phyloP scores from a whole-genome alignment of 345 rosid species.

The Conringia planisiliqua region DNA sequence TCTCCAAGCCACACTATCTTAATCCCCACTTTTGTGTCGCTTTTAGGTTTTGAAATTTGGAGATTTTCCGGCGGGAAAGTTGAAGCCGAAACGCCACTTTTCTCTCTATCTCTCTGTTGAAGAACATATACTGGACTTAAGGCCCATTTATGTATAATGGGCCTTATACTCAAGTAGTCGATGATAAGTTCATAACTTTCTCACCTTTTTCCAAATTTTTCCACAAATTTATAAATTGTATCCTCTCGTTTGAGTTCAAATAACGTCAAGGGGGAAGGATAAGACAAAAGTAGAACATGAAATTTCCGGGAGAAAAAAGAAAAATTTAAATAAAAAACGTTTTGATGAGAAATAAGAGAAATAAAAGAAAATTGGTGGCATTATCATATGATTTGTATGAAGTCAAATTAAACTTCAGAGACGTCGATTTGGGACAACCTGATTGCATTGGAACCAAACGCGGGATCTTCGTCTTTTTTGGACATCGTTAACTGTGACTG shows the following conservation, averaged over 20 bases:
- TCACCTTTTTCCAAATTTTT: neutral
- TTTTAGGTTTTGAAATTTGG: slow-evolving; percentile 1
- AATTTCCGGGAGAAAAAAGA: neutral
- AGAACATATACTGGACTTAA: neutral
- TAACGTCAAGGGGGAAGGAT: neutral
- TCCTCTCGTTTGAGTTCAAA: neutral
- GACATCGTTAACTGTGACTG: slow-evolving; percentile 19
- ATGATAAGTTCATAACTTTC: neutral
- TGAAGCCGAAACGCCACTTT: neutral
- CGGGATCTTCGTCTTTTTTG: slow-evolving; percentile 22
- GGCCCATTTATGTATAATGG: slow-evolving; percentile 1
- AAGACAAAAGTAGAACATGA: neutral
- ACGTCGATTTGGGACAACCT: slow-evolving; percentile 15
- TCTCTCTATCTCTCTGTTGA: neutral
- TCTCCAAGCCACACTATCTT: neutral
- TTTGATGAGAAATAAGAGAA: neutral
- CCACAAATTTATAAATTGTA: neutral
- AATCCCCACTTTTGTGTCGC: neutral
- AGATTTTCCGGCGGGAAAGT: slow-evolving; percentile 31
- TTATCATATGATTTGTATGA: neutral
- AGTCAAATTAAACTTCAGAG: neutral
- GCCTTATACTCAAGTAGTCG: neutral
- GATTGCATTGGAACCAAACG: slow-evolving; percentile 31
- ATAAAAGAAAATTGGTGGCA: neutral
- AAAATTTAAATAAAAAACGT: neutral